phyloP scores from a whole-genome alignment of 1,284 basidiomycete species.

The Boletus semigastroideus region DNA sequence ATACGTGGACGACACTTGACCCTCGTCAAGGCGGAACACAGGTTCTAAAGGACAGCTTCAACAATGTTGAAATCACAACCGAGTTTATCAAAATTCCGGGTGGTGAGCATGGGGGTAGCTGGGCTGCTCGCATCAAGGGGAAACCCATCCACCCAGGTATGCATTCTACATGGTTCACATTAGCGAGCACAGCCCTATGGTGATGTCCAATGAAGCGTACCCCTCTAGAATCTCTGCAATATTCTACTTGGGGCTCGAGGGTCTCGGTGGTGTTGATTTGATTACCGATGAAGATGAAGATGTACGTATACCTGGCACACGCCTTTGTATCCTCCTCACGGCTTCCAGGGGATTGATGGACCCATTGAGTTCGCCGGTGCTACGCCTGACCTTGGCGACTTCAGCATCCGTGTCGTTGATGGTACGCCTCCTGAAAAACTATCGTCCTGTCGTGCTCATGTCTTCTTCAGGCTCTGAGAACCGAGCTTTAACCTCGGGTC shows the following conservation, averaged over 20 bases:
- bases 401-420: slow-evolving; percentile 79
- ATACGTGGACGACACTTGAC: slow-evolving; percentile 89
- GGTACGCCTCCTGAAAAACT: slow-evolving; percentile 43
- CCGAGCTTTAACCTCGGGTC: slow-evolving; percentile 48
- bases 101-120: slow-evolving; percentile 81
- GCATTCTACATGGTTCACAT: slow-evolving; percentile 20
- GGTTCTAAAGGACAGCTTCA: slow-evolving; percentile 75
- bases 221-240: slow-evolving; percentile 72
- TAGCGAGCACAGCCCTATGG: not conserved
- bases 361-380: slow-evolving; percentile 69
- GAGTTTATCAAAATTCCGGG: slow-evolving; percentile 82
- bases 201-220: slow-evolving; percentile 35
- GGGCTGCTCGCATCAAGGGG: slow-evolving; percentile 88
- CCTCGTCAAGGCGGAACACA: slow-evolving; percentile 83
- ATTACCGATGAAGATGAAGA: slow-evolving; percentile 73
- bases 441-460: not conserved
- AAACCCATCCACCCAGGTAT: slow-evolving; percentile 70
- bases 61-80: slow-evolving; percentile 85
- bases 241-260: slow-evolving; percentile 87
- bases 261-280: slow-evolving; percentile 78
- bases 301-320: slow-evolving; percentile 42
- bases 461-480: slow-evolving; percentile 55
- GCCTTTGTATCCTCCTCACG: slow-evolving; percentile 5
- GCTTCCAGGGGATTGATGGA: slow-evolving; percentile 66
- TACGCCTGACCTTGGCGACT: slow-evolving; percentile 78